Evolutionary conservation across 2,329 filamentous ascomycete species (phyloP), one percentile per base, ranked within the genome.

Genomic region (Teratosphaeriaceae sp.): DNA sequence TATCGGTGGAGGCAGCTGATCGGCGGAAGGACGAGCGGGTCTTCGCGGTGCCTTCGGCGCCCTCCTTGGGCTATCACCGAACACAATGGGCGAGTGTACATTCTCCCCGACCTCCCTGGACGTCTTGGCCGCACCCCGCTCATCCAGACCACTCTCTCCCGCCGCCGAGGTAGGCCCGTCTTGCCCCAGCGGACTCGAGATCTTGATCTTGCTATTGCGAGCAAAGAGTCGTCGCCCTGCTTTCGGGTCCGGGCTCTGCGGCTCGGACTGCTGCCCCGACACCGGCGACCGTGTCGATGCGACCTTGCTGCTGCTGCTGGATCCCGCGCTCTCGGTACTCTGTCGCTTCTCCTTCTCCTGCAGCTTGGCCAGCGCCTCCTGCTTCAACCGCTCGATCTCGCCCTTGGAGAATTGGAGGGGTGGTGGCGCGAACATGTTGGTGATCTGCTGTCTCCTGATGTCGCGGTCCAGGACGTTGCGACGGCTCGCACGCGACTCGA

Each of bases 21-120:
- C 48, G 24, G 46, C 49, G 5, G 51, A 37, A 20, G 54, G 48
- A 19, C 53, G 46, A 16, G 51, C 44, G 19, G 52, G 49, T 36
- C 48, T 49, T 33, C 47, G 52, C 3, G 55, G 55, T 23, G 55
- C 50, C 34, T 19, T 30, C 15, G 50, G 50, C 22, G 52, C 49
- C 20, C 33, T 40, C 36, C 47, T 38, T 1, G 51, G 50, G 38
- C 48, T 38, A 26, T 47, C 47, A 21, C 39, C 44, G 4, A 46
- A 35, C 12, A 49, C 40, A 4, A 45, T 15, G 3, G 38, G 35
- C 16, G 36, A 20, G 15, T 18, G 5, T 33, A 24, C 19, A 31
- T 13, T 16, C 37, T 20, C 22, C 12, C 20, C 16, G n/a, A 4
- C 11, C n/a, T 11, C 13, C 16, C 16, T 19, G 16, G 19, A 11